Percentiles rank a stretch among this genome's conserved stretches.
Evolutionary conservation across 2,329 filamentous ascomycete species (phyloP).

Genomic region (Neonectria hederae): DNA sequence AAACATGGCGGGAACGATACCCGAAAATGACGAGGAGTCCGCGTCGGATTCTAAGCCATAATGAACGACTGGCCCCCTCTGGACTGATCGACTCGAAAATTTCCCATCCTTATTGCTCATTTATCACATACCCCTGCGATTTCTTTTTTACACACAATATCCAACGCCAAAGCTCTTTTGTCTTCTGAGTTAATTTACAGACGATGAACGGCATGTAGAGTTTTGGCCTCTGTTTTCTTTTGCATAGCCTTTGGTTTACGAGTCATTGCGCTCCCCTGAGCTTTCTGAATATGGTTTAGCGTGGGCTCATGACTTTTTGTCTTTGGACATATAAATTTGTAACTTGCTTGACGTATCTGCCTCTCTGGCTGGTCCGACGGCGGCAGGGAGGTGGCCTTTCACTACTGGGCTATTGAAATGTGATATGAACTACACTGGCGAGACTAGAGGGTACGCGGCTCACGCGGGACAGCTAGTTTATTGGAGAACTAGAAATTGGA

Average conservation of each 20-base stretch:
- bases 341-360: constrained; percentile 11
- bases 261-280: background rate
- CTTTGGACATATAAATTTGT: constrained; percentile 13
- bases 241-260: constrained; percentile 14
- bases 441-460: constrained; percentile 12
- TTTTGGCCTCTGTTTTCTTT: background rate
- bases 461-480: background rate
- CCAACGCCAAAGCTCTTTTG: background rate
- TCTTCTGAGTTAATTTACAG: too few relatives aligned
- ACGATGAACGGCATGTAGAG: background rate
- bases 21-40: constrained; percentile 28
- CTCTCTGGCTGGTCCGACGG: constrained; percentile 8
- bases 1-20: constrained; percentile 16
- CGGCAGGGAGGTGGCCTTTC: constrained; percentile 3
- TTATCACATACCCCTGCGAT: background rate
- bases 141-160: background rate
- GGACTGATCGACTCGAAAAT: background rate
- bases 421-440: constrained; percentile 13
- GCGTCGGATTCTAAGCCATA: constrained; percentile 20
- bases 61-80: background rate
- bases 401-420: constrained; percentile 15
- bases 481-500: constrained; percentile 12
- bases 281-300: background rate
- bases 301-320: background rate
- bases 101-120: background rate